Evolutionary conservation across 2,329 filamentous ascomycete species (phyloP).

Genomic region (Botryotinia convoluta): DNA sequence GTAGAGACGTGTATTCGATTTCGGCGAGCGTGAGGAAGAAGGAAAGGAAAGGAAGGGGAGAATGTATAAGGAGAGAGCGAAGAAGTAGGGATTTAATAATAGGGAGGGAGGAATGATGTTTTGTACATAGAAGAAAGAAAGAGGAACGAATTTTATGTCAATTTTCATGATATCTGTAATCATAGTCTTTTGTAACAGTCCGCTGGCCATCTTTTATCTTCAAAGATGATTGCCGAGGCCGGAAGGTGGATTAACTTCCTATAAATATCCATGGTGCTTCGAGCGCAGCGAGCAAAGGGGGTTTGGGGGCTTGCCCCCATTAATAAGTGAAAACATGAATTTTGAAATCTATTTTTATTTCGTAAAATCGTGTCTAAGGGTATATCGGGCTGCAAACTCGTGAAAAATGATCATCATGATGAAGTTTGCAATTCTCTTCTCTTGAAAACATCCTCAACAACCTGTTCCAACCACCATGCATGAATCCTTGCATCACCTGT

Average conservation of each 20-base stretch:
- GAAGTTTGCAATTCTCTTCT: conserved; percentile 19
- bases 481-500: conserved; percentile 87
- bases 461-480: conserved; percentile 84
- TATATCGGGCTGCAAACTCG: background rate
- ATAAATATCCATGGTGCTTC: background rate
- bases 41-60: background rate
- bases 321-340: background rate
- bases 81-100: background rate
- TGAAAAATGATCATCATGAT: background rate
- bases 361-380: background rate
- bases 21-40: background rate
- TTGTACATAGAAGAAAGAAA: background rate
- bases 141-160: accelerated
- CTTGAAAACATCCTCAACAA: conserved; percentile 44
- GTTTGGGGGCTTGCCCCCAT: background rate
- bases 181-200: background rate
- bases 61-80: background rate
- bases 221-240: background rate
- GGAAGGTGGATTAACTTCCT: background rate
- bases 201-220: background rate
- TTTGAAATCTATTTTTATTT: background rate
- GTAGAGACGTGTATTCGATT: background rate
- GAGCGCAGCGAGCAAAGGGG: background rate
- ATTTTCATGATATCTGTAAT: too few relatives aligned
- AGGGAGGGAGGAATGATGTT: background rate